Evolutionary conservation across 352 stramenopile genomes (phyloP).

Genomic region (Globisporangium parvum): DNA sequence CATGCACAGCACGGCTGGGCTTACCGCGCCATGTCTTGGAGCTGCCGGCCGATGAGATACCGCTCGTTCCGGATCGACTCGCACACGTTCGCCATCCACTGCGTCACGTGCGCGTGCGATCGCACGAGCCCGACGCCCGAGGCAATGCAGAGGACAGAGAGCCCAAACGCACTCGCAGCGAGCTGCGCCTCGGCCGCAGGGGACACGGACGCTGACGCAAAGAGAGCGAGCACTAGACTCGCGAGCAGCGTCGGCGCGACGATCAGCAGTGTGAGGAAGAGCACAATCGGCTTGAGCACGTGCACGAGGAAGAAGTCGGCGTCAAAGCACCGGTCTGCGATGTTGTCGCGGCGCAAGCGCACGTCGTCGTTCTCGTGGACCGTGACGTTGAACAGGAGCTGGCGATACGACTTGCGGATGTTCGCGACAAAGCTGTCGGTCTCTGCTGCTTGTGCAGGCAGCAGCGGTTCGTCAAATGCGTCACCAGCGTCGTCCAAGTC

Average conservation of each 20-base stretch:
- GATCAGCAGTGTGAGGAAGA: conserved; percentile 43
- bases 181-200: conserved; percentile 16
- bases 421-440: conserved; percentile 37
- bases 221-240: conserved; percentile 28
- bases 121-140: conserved; percentile 26
- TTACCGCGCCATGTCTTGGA: conserved; percentile 83
- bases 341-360: conserved; percentile 48
- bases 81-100: conserved; percentile 63
- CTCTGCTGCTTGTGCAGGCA: conserved; percentile 4
- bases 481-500: conserved; percentile 23
- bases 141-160: conserved; percentile 42
- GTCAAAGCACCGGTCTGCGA: conserved; percentile 70
- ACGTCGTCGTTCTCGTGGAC: conserved; percentile 67
- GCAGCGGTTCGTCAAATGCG: conserved; percentile 3
- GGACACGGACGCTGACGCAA: conserved; percentile 33
- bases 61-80: conserved; percentile 86
- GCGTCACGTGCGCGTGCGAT: conserved; percentile 40
- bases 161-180: conserved; percentile 33
- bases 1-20: background rate
- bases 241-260: conserved; percentile 51
- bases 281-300: conserved; percentile 52
- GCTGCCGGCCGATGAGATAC: conserved; percentile 80
- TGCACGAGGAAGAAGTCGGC: conserved; percentile 50
- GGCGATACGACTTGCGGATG: conserved; percentile 59
- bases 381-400: conserved; percentile 63